These are phyloP conservation scores for Emericellopsis cladophorae DNA, from an alignment of 2,329 filamentous ascomycete genomes.

Conservation along the genomic window DNA sequence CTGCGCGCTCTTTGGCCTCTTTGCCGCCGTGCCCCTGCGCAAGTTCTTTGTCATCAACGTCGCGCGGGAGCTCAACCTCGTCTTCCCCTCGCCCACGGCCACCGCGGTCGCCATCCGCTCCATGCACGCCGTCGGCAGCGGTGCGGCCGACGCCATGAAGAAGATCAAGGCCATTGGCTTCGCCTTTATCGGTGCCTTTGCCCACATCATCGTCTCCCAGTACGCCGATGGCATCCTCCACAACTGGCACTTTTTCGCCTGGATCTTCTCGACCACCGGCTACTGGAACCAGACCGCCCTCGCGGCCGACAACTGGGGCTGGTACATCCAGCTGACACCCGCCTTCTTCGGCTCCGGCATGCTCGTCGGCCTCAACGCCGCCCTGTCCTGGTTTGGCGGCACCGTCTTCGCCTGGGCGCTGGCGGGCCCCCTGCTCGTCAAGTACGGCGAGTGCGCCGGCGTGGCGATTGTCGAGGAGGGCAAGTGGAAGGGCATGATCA, in stretches of 20 bases:
- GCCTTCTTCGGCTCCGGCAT: conserved; percentile 46
- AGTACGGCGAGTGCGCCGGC: conserved; percentile 40
- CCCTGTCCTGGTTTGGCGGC: conserved; percentile 43
- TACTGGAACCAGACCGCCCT: conserved; percentile 37
- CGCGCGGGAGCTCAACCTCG: conserved; percentile 43
- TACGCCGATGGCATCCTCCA: conserved; percentile 48
- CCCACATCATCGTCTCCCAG: conserved; percentile 42
- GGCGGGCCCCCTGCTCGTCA: conserved; percentile 30
- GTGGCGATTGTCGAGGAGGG: conserved; percentile 12
- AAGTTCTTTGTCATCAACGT: conserved; percentile 60
- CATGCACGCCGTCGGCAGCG: conserved; percentile 45
- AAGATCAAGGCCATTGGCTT: conserved; percentile 43
- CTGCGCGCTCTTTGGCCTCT: conserved; percentile 51
- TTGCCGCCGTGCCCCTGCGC: conserved; percentile 48
- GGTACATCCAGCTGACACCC: conserved; percentile 45
- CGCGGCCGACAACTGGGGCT: conserved; percentile 47
- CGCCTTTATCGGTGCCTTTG: conserved; percentile 35
- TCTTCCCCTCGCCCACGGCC: conserved; percentile 47
- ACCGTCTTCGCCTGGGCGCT: conserved; percentile 40
- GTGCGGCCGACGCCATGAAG: conserved; percentile 35
- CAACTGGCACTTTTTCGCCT: conserved; percentile 42
- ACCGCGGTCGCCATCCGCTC: conserved; percentile 48
- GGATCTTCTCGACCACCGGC: conserved; percentile 41
- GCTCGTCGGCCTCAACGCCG: conserved; percentile 39
- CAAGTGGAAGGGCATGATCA: conserved; percentile 16